Evolutionary conservation across 208 protist genomes (phyloP), one percentile per base, ranked within the genome.

Genomic region (Wallacemonas sp.): DNA sequence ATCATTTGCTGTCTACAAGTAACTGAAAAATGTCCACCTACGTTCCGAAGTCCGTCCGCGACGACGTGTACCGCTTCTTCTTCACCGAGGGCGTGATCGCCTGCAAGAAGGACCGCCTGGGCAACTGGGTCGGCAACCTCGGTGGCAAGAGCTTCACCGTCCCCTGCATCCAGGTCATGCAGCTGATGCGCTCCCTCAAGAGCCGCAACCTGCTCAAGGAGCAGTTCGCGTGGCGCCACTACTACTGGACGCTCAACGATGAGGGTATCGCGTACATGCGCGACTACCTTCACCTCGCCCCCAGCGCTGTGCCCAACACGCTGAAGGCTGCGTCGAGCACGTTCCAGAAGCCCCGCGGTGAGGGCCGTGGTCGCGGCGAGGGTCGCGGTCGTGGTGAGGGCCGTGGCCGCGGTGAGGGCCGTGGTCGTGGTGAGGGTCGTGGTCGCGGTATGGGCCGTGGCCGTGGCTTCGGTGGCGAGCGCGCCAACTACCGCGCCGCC

Each of bases 181-280:
- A 95, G 77, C 79, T 95, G 55, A 92, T 95, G 86, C 85, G 86
- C 76, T 95, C 89, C 34, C 81, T 95, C 69, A 92, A 92, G 81
- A 95, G 89, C 82, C 89, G 89, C 71, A 82, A 78, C 74, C 80
- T 95, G 61, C 87, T 98, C 69, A 93, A 91, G 75, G 91, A 98
- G 85, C 79, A 92, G 76, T 98, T 94, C 69, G 87, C 90, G 61
- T 98, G 93, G 94, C 87, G 88, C 76, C 87, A 98, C 77, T 97
- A 92, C 85, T 98, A 98, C 89, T 97, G 88, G 89, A 93, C 83
- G 65, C 89, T 98, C 64, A 95, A 91, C 76, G 85, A 97, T 60
- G 82, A 90, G 55, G 96, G 96, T 71, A 77, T 98, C 55, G 78
- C 89, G 48, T 98, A 97, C 81, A 83, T 98, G 66, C 87, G 96